phyloP scores from a whole-genome alignment of 176 grass and related monocot species.

The Musa schizocarpa region DNA sequence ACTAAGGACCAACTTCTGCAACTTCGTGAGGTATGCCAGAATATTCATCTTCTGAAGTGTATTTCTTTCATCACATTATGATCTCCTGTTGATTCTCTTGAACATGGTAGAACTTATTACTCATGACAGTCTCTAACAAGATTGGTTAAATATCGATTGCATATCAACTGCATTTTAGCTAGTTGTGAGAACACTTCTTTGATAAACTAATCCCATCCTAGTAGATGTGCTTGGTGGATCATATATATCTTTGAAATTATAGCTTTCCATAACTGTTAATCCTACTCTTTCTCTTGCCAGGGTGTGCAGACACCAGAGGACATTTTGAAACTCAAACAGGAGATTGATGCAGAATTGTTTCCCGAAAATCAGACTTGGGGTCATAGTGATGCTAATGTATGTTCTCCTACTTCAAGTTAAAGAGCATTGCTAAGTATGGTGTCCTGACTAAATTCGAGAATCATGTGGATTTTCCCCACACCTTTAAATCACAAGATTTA shows the following conservation, averaged over 20 bases:
- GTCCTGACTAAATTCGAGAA: background rate
- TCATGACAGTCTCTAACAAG: background rate
- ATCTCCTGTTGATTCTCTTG: background rate
- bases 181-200: background rate
- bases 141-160: background rate
- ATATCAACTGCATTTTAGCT: background rate
- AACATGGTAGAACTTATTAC: background rate
- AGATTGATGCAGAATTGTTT: constrained; percentile 70
- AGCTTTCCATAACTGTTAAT: background rate
- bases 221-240: background rate
- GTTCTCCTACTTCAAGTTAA: background rate
- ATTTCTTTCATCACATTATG: background rate
- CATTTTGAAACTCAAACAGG: constrained; percentile 82
- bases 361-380: constrained; percentile 77
- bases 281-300: constrained; percentile 28
- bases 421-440: background rate
- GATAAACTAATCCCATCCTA: background rate
- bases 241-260: no score
- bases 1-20: constrained; percentile 83
- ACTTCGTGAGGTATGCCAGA: constrained; percentile 51
- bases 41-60: no score
- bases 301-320: constrained; percentile 44
- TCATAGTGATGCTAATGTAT: constrained; percentile 62
- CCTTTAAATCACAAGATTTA: background rate
- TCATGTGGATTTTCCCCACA: background rate